A percentile compares a stretch with the other conserved stretches of the same genome.
These are phyloP conservation scores for Collybiopsis luxurians DNA, from an alignment of 768 basidiomycete genomes.

Conservation along the genomic window DNA sequence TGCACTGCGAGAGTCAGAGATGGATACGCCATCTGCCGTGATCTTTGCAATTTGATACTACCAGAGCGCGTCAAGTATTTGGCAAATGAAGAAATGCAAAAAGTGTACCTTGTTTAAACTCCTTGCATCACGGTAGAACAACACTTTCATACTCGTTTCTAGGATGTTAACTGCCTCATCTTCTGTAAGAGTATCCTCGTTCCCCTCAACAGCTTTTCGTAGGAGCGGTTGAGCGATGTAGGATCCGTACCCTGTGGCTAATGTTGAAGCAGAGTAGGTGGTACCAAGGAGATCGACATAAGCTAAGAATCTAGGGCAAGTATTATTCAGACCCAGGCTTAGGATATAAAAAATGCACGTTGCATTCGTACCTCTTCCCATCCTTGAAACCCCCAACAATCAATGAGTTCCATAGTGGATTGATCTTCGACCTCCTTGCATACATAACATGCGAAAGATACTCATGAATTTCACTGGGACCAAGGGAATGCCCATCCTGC, in stretches of 20 bases:
- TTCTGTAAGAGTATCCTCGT: constrained; percentile 68
- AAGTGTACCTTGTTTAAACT: constrained; percentile 86
- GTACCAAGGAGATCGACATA: constrained; percentile 97
- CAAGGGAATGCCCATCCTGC: constrained; percentile 81
- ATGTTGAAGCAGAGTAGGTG: constrained; percentile 88
- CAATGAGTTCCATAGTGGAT: constrained; percentile 95
- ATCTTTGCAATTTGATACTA: constrained; percentile 96
- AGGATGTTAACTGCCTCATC: constrained; percentile 78
- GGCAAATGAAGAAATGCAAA: neutral
- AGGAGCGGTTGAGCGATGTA: constrained; percentile 93
- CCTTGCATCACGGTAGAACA: constrained; percentile 95
- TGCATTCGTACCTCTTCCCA: constrained; percentile 61
- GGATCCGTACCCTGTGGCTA: constrained; percentile 93
- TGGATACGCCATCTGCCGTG: constrained; percentile 68
- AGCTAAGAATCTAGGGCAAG: constrained; percentile 72
- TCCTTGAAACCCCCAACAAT: constrained; percentile 91
- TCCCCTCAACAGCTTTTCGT: constrained; percentile 85
- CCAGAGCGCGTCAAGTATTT: neutral
- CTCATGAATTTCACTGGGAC: constrained; percentile 89
- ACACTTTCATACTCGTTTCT: constrained; percentile 84
- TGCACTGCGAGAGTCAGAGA: constrained; percentile 74
- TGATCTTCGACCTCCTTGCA: constrained; percentile 76
- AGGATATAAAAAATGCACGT: neutral
- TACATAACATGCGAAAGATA: constrained; percentile 93
- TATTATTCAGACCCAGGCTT: neutral